These are phyloP conservation scores for Limnanthes douglasii DNA, from an alignment of 345 rosid species.

Conservation along the genomic window DNA sequence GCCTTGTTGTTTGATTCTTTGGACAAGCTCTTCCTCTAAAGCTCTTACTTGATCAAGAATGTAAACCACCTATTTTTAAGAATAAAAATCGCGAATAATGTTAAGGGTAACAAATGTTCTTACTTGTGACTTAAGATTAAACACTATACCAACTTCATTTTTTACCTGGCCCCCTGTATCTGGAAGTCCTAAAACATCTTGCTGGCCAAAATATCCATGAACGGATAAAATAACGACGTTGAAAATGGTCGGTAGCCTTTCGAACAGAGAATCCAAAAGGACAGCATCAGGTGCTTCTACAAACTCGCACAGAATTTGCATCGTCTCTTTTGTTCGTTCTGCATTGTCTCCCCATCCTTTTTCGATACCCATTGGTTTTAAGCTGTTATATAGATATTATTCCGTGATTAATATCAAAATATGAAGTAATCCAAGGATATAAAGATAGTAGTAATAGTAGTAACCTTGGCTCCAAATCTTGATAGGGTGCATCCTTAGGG, in stretches of 20 bases:
- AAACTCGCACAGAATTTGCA: conserved; percentile 62
- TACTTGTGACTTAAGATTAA: too few relatives aligned
- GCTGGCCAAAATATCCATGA: conserved; percentile 88
- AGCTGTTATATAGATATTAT: conserved; percentile 37
- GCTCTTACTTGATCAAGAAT: conserved; percentile 97
- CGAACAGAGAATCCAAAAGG: conserved; percentile 42
- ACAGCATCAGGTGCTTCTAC: conserved; percentile 82
- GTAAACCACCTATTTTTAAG: conserved; percentile 67
- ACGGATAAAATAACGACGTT: conserved; percentile 79
- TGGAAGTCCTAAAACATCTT: conserved; percentile 85
- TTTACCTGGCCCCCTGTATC: conserved; percentile 92
- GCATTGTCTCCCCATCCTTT: conserved; percentile 86
- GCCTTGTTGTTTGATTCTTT: conserved; percentile 61
- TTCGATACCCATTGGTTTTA: conserved; percentile 88
- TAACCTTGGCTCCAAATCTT: conserved; percentile 58
- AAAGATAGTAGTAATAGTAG: too few relatives aligned
- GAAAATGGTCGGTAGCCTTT: conserved; percentile 66
- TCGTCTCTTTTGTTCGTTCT: conserved; percentile 49
- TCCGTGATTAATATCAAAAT: too few relatives aligned
- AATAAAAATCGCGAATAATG: background rate
- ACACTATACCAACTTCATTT: too few relatives aligned
- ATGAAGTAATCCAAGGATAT: too few relatives aligned
- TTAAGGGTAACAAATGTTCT: too few relatives aligned
- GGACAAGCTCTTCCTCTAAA: conserved; percentile 65
- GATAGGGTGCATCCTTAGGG: conserved; percentile 41